A percentile compares a stretch with the other conserved stretches of the same genome.
phyloP scores from a whole-genome alignment of 352 stramenopile species.

The Peronosclerospora sorghi region DNA sequence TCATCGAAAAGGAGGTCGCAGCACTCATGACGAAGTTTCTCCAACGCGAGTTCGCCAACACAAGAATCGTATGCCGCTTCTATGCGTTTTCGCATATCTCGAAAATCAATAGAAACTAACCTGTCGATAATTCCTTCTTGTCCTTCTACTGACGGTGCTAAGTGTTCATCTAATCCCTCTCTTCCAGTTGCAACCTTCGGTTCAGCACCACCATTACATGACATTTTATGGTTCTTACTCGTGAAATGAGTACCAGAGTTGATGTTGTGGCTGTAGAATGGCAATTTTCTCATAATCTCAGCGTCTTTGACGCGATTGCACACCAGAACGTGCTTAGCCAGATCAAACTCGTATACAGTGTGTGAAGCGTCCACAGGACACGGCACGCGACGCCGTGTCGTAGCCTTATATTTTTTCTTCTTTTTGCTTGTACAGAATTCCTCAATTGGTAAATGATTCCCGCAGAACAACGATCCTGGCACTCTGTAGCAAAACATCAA shows the following conservation, averaged over 20 bases:
- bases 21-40: constrained; percentile 59
- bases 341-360: constrained; percentile 68
- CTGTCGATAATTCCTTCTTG: constrained; percentile 63
- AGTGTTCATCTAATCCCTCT: constrained; percentile 22
- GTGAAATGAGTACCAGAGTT: constrained; percentile 52
- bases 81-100: constrained; percentile 35
- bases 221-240: not conserved
- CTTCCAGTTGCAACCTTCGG: constrained; percentile 1
- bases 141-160: constrained; percentile 24
- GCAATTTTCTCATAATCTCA: constrained; percentile 39
- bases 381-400: constrained; percentile 45
- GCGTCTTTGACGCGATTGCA: constrained; percentile 73
- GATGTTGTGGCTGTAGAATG: constrained; percentile 70
- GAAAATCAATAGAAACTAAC: constrained; percentile 54
- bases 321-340: constrained; percentile 67
- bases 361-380: constrained; percentile 62
- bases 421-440: constrained; percentile 35
- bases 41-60: constrained; percentile 42
- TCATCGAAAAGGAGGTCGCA: constrained; percentile 53
- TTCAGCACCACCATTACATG: not conserved
- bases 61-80: constrained; percentile 34
- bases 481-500: constrained; percentile 20
- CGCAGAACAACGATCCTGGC: constrained; percentile 50
- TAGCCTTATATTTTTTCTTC: constrained; percentile 50
- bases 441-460: constrained; percentile 52